A percentile compares a stretch with the other conserved stretches of the same genome.
Evolutionary conservation across 2,329 filamentous ascomycete species (phyloP).

Genomic region (Tolypocladium ovalisporum): DNA sequence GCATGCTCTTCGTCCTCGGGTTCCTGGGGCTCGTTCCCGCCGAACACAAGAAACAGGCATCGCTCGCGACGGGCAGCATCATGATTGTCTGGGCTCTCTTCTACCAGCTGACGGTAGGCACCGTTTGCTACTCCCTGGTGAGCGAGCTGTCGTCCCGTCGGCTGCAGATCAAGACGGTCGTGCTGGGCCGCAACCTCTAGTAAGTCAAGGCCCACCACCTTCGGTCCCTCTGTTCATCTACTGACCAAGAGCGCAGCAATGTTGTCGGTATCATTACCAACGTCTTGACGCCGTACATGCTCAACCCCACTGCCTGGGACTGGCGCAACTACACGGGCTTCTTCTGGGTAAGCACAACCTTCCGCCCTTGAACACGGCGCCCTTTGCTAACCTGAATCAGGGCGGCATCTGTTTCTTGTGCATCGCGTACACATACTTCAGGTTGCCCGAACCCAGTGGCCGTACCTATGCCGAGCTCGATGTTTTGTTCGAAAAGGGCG

Average conservation of each 20-base stretch:
- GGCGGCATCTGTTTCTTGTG: constrained; percentile 70
- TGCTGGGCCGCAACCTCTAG: constrained; percentile 71
- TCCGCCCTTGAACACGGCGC: not conserved
- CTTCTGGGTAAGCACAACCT: constrained; percentile 52
- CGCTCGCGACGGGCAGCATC: constrained; percentile 71
- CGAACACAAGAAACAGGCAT: constrained; percentile 44
- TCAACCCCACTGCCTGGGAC: constrained; percentile 78
- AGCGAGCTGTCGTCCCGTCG: constrained; percentile 73
- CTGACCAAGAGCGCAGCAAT: constrained; percentile 38
- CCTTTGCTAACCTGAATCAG: constrained; percentile 15
- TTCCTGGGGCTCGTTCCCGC: constrained; percentile 68
- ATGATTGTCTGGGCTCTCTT: constrained; percentile 75
- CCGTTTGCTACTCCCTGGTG: constrained; percentile 82
- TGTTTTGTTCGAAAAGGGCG: constrained; percentile 64
- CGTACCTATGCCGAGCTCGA: constrained; percentile 82
- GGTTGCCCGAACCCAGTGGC: constrained; percentile 61
- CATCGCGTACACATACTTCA: constrained; percentile 57
- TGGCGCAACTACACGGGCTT: constrained; percentile 84
- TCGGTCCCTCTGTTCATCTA: too few relatives aligned
- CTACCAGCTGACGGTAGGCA: constrained; percentile 81
- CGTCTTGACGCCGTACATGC: constrained; percentile 83
- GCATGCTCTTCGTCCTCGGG: constrained; percentile 73
- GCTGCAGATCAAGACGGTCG: constrained; percentile 84
- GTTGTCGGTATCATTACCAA: constrained; percentile 72
- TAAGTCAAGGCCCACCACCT: constrained; percentile 23